These are phyloP conservation scores for Kodamaea restingae DNA, from an alignment of 805 yeast species.

Conservation along the genomic window DNA sequence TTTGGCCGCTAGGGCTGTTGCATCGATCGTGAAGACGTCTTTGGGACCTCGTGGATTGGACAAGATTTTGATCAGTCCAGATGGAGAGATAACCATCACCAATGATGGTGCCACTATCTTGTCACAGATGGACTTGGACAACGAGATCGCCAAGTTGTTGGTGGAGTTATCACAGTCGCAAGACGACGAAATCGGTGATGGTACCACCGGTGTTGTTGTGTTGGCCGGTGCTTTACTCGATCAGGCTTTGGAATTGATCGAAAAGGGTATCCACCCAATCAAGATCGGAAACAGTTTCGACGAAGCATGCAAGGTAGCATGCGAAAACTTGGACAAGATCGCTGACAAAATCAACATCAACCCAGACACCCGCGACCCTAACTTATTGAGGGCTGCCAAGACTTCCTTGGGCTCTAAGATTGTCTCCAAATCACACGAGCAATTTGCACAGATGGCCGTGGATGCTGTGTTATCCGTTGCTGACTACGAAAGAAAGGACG, in stretches of 20 bases:
- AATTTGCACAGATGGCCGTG: slow-evolving; percentile 95
- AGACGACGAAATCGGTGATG: slow-evolving; percentile 98
- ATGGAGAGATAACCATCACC: slow-evolving; percentile 96
- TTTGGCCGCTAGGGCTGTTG: slow-evolving; percentile 90
- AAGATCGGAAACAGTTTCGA: slow-evolving; percentile 96
- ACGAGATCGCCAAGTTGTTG: slow-evolving; percentile 90
- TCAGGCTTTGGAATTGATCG: slow-evolving; percentile 90
- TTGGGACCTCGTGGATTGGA: slow-evolving; percentile 98
- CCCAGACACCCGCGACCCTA: slow-evolving; percentile 46
- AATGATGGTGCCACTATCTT: slow-evolving; percentile 98
- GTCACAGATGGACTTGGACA: slow-evolving; percentile 92
- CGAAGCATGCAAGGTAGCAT: slow-evolving; percentile 92
- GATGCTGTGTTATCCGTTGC: slow-evolving; percentile 92
- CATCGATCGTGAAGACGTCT: slow-evolving; percentile 86
- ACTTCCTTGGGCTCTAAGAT: slow-evolving; percentile 94
- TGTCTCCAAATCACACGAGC: slow-evolving; percentile 89
- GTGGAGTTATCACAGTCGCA: slow-evolving; percentile 93
- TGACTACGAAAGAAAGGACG: slow-evolving; percentile 88
- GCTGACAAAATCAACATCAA: slow-evolving; percentile 62
- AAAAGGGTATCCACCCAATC: slow-evolving; percentile 96
- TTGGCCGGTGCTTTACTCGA: slow-evolving; percentile 91
- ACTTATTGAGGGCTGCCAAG: slow-evolving; percentile 84
- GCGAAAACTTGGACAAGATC: slow-evolving; percentile 64
- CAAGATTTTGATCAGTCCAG: slow-evolving; percentile 90
- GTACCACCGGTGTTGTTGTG: slow-evolving; percentile 98